These are phyloP conservation scores for Fusarium tanahbumbuense DNA, from an alignment of 2,329 filamentous ascomycete species.

Conservation along the genomic window DNA sequence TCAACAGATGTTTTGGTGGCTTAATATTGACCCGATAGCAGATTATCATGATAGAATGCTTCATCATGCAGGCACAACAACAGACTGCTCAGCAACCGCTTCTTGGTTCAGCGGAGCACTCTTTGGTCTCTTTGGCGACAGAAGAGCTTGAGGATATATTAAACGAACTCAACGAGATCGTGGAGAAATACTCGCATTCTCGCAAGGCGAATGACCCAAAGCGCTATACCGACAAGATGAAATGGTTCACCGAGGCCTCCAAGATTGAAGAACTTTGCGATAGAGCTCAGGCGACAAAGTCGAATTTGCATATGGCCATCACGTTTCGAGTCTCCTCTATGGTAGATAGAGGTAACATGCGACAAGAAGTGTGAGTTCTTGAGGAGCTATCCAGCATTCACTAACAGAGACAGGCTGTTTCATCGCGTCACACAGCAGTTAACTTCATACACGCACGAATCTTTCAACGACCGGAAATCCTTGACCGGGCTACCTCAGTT, in stretches of 20 bases:
- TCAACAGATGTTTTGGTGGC: rapidly evolving
- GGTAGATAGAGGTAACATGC: not conserved
- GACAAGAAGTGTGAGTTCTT: conserved; percentile 15
- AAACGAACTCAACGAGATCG: not conserved
- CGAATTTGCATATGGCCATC: not conserved
- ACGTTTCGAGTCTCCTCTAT: not conserved
- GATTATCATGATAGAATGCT: conserved; percentile 21
- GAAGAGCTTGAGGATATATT: conserved; percentile 2
- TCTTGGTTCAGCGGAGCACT: not conserved
- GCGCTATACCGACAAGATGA: conserved; percentile 3
- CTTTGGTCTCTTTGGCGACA: not conserved
- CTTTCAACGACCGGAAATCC: rapidly evolving
- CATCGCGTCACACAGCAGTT: not conserved
- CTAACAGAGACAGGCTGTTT: not conserved
- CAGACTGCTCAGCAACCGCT: not conserved
- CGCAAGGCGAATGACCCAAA: not conserved
- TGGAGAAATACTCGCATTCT: not conserved
- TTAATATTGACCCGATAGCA: not conserved
- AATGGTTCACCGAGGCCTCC: conserved; percentile 16
- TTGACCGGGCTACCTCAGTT: rapidly evolving
- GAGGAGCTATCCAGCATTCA: too few species aligned
- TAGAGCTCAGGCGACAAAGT: conserved; percentile 13
- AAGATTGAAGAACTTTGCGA: conserved; percentile 14
- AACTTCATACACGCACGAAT: not conserved
- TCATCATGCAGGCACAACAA: conserved; percentile 7